phyloP scores from a whole-genome alignment of 257 asterid genomes.

The Solanum clarkiae region DNA sequence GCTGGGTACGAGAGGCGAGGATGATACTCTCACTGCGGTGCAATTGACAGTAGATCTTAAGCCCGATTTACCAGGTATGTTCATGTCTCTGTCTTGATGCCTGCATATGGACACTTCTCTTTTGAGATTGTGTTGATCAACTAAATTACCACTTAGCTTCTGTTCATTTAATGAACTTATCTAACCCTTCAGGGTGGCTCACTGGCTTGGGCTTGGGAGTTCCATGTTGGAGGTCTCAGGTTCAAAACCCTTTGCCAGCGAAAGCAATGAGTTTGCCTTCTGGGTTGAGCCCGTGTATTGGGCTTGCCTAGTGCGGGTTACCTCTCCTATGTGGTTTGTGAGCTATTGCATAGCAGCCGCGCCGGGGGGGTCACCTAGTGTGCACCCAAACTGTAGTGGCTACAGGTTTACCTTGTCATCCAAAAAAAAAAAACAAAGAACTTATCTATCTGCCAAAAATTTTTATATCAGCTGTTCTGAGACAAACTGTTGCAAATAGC shows the following conservation, averaged over 20 bases:
- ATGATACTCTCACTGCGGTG: conserved; percentile 31
- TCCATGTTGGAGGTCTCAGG: too few relatives aligned
- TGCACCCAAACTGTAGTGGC: too few relatives aligned
- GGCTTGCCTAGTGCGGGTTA: too few relatives aligned
- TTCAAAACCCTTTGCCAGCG: too few relatives aligned
- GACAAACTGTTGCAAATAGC: not conserved
- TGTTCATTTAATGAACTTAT: not conserved
- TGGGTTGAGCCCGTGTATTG: too few relatives aligned
- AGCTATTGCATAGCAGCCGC: too few relatives aligned
- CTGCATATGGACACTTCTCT: not conserved
- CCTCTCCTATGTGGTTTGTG: too few relatives aligned
- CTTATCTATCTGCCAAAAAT: not conserved
- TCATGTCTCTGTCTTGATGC: not conserved
- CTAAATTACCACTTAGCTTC: not conserved
- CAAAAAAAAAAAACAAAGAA: not conserved
- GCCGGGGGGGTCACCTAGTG: too few relatives aligned
- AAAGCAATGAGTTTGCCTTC: too few relatives aligned
- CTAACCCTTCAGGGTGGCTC: too few relatives aligned
- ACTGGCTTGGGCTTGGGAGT: too few relatives aligned
- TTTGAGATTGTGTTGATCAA: not conserved
- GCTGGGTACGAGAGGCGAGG: conserved; percentile 46
- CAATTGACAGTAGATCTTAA: conserved; percentile 77
- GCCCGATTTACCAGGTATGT: conserved; percentile 61
- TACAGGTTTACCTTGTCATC: too few relatives aligned
- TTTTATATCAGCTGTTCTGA: not conserved